Evolutionary conservation across 176 grass and related monocot species (phyloP), one percentile per base, ranked within the genome.

Genomic region (Tillandsia leiboldiana): DNA sequence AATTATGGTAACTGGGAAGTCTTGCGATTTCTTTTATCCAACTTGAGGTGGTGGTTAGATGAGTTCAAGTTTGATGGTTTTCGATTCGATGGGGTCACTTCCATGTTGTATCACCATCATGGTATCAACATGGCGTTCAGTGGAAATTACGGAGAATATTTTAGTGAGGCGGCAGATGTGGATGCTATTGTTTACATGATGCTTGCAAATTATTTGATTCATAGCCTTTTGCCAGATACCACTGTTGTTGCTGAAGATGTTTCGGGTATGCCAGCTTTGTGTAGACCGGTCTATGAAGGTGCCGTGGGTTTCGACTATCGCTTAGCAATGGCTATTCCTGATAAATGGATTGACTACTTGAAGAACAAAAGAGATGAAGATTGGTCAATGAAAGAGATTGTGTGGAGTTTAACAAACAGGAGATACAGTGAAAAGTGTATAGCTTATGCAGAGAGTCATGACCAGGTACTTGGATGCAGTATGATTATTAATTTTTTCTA

Each of bases 1-100:
- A 90, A 93, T 73, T 93, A 97, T 83, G 83, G 74, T 54, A 97
- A 93, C 23, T 97, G 94, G 89, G 94, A 97, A 74, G 94, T 99
- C 42, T 86, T 99, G 61, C 76, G 94, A 26, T 99, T 90, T 86
- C 83, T 93, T 77, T 86, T 99, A 67, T 99, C 94, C 26, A 99
- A 99, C 73, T 66, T 99, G 74, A 99, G 89, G 79, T 99, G 88
- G 80, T 99, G 94, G 94, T 66, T 99, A 71, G 86, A 93, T 0
- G 94, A 93, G 72, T 99, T 86, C 74, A 87, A 72, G 78, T 90
- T 99, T 62, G 94, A 99, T 68, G 94, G 94, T 70, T 99, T 99
- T 67, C 77, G 94, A 58, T 93, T 99, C 77, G 94, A 97, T 33
- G 94, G 94, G 1, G 84, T 92, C 28, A 93, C 89, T 29, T 99